phyloP scores from a whole-genome alignment of 495 filamentous ascomycete genomes.

The Cercophora samala region DNA sequence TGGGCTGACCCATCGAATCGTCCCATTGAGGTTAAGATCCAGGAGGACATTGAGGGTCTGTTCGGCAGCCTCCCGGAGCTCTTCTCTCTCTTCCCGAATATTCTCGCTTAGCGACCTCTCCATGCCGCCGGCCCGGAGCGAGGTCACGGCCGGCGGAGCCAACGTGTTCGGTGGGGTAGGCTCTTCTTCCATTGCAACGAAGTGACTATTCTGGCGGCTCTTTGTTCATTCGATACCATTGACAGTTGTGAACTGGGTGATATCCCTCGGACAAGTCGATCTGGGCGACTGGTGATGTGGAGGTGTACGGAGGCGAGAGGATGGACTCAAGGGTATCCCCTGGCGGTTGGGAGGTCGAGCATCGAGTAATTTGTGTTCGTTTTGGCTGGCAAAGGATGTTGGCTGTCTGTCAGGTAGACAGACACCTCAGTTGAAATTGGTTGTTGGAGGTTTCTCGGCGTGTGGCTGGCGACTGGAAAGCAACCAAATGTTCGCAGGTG shows the following conservation, averaged over 20 bases:
- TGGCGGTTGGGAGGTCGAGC: background rate
- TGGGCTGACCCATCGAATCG: constrained; percentile 90
- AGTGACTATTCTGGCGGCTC: constrained; percentile 15
- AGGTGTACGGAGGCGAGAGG: constrained; percentile 3
- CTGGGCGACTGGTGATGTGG: background rate
- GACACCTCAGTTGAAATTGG: background rate
- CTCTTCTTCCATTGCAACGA: constrained; percentile 44
- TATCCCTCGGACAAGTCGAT: background rate
- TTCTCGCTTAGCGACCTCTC: constrained; percentile 53
- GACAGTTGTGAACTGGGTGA: constrained; percentile 9
- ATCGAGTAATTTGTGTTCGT: background rate
- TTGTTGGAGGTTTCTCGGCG: background rate
- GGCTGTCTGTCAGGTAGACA: background rate
- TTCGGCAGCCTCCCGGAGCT: constrained; percentile 91
- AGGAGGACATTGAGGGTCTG: constrained; percentile 94
- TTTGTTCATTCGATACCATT: constrained; percentile 24
- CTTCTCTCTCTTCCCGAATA: constrained; percentile 73
- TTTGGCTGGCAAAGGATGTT: background rate
- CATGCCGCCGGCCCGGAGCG: constrained; percentile 51
- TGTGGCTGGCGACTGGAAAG: background rate
- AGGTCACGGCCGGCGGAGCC: constrained; percentile 47
- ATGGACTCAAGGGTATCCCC: background rate
- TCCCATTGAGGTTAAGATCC: constrained; percentile 83
- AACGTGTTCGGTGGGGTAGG: constrained; percentile 35
- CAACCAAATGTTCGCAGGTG: constrained; percentile 7